phyloP scores from a whole-genome alignment of 1,284 basidiomycete species.

The Lentinula novae-zelandiae region DNA sequence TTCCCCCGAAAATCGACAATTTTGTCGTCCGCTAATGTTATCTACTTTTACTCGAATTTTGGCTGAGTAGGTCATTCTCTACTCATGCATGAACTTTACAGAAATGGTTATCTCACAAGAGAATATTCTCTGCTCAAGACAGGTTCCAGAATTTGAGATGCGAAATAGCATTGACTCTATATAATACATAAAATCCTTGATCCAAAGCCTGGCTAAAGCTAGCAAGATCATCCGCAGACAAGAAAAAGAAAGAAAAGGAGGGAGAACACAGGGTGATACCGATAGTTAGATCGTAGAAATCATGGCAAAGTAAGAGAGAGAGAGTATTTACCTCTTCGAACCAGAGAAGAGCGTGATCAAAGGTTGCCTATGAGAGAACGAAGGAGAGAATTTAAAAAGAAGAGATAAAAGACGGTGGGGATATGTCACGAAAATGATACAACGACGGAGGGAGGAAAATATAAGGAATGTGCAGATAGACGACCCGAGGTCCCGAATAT shows the following conservation, averaged over 20 bases:
- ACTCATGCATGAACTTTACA: no score
- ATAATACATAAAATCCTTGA: constrained; percentile 13
- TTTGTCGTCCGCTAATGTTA: no score
- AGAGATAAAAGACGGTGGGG: background rate
- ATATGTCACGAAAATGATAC: constrained; percentile 11
- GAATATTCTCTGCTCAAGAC: no score
- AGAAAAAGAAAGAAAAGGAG: constrained; percentile 10
- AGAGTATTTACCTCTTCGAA: constrained; percentile 16
- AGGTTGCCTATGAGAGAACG: constrained; percentile 3
- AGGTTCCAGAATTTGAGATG: background rate
- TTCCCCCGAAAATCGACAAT: no score
- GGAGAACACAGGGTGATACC: constrained; percentile 24
- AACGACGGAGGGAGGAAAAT: constrained; percentile 2
- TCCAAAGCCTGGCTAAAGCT: constrained; percentile 12
- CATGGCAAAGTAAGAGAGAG: constrained; percentile 16
- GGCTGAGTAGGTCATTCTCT: no score
- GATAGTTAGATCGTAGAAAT: constrained; percentile 31
- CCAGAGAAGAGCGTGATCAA: constrained; percentile 7
- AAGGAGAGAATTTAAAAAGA: background rate
- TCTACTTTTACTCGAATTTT: no score
- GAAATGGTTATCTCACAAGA: background rate
- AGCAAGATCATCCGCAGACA: constrained; percentile 30
- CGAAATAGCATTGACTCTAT: constrained; percentile 13
- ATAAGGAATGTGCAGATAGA: constrained; percentile 9
- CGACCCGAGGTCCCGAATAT: constrained; percentile 10